Evolutionary conservation across 441 rosid species (phyloP), one percentile per base, ranked within the genome.

Genomic region (Erodium texanum): DNA sequence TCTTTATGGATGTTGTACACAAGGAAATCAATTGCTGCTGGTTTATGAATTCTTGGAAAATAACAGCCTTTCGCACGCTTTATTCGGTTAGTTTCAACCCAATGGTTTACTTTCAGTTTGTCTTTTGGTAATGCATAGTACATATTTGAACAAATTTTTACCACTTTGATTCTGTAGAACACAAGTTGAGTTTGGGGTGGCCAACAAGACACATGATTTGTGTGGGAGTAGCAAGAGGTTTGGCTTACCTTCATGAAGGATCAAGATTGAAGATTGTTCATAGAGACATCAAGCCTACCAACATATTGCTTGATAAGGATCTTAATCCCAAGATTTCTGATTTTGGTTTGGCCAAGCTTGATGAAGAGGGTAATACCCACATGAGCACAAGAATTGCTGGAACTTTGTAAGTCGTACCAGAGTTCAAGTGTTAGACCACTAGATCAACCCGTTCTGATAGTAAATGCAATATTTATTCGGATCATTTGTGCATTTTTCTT

Each of bases 311-410:
- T 54, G 98, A 92, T 19, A 75, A 56, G 82, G 78, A 76, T 67
- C 66, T 89, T 23, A 84, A 81, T 70, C 84, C 93, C 41, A 89
- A 89, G 75, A 91, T 91, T 59, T 89, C 92, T 0, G 97, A 91
- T 73, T 89, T 91, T 66, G 93, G 96, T 66, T 70, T 91, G 34
- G 96, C 97, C 7, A 89, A 81, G 68, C 90, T 91, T 52, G 84
- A 89, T 32, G 96, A 87, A 70, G 97, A 86, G 52, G 97, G 89
- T 70, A 86, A 89, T 65, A 89, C 89, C 66, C 96, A 91, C 74
- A 85, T 89, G 29, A 27, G 29, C 29, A 27, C 29, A 3, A 27
- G 29, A 27, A 27, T 27, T 27, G 29, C 29, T 1, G 93, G 96
- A 82, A 89, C 96, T 20, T 80, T 83, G 96, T 87, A 14, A 82